Percentiles rank a stretch among this genome's conserved stretches.
These are phyloP conservation scores for Solanum chaucha DNA, from an alignment of 257 asterid species.

Conservation along the genomic window DNA sequence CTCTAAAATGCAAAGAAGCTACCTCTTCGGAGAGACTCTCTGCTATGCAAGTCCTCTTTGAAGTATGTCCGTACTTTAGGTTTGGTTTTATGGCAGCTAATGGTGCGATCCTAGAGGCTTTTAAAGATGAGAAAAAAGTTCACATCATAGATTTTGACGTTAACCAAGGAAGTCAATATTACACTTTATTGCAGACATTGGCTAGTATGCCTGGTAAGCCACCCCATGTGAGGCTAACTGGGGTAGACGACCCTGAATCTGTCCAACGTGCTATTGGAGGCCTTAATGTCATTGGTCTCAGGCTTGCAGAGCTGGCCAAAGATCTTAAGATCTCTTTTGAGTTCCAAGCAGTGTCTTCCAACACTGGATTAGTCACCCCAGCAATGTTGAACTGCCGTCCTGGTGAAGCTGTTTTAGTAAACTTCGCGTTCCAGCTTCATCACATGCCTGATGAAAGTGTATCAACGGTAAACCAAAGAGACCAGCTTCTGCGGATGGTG, in stretches of 20 bases:
- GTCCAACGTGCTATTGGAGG: slow-evolving; percentile 82
- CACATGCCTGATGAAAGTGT: slow-evolving; percentile 98
- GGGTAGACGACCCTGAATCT: slow-evolving; percentile 91
- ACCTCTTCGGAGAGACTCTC: slow-evolving; percentile 71
- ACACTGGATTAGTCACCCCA: slow-evolving; percentile 53
- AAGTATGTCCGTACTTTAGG: slow-evolving; percentile 85
- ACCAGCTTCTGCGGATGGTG: slow-evolving; percentile 86
- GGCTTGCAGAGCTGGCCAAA: slow-evolving; percentile 55
- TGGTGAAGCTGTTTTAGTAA: slow-evolving; percentile 63
- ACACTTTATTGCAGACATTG: slow-evolving; percentile 64
- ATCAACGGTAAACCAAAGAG: slow-evolving; percentile 61
- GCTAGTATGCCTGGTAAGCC: slow-evolving; percentile 41
- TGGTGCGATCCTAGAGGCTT: slow-evolving; percentile 73
- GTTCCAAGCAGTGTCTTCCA: slow-evolving; percentile 55
- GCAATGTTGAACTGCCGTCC: slow-evolving; percentile 41
- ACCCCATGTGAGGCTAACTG: slow-evolving; percentile 60
- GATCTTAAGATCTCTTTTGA: slow-evolving; percentile 57
- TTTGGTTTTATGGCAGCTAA: slow-evolving; percentile 90
- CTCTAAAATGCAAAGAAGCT: slow-evolving; percentile 73
- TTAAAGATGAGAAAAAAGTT: slow-evolving; percentile 46
- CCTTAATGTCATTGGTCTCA: slow-evolving; percentile 49
- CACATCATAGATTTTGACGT: slow-evolving; percentile 83
- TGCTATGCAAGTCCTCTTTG: slow-evolving; percentile 97
- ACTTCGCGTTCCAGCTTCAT: slow-evolving; percentile 96
- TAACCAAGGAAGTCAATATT: slow-evolving; percentile 95